Base-by-base conservation (phyloP, 805 yeast species). In the Naumovozyma castellii region DNA sequence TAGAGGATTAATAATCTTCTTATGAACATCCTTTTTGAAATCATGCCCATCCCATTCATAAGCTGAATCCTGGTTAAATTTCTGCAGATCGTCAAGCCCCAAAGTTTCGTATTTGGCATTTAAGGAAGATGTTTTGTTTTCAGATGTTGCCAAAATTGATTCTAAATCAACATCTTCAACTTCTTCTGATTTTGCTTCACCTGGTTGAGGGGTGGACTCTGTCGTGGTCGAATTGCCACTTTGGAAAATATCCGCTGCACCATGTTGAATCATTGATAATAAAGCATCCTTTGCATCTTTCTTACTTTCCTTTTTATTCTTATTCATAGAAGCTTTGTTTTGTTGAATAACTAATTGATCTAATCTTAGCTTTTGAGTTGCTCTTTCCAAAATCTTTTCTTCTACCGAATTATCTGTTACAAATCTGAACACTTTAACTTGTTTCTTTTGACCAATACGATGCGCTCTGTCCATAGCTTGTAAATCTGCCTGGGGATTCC, bases 381-480 rank as follows among this genome's bases (percentile, higher is more conserved):
- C 92, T 56, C 92, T 69, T 54, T 83, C 92, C 45, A 84, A 61
- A 32, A 84, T 83, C 53, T 83, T 83, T 50, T 83, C 92, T 60
- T 84, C 92, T 40, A 84, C 84, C 13, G 90, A 85, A 57, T 82
- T 79, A 49, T 82, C 88, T 5, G 92, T 81, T 40, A 83, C 74
- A 48, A 83, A 75, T 62, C 94, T 68, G 53, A 76, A 83, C 2
- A 83, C 92, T 51, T 76, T 78, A 22, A 83, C 94, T 59, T 83
- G 94, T 49, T 83, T 83, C 34, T 80, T 83, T 58, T 83, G 94
- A 9, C 94, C 94, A 56, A 83, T 83, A 68, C 94, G 73, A 61
- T 83, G 94, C 0, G 92, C 92, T 66, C 94, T 72, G 56, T 83
- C 94, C 92, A 83, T 83, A 1, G 90, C 90, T 61, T 83, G 94